A percentile compares a stretch with the other conserved stretches of the same genome.
Conservation (phyloP, 345 rosid genomes). For the Trapa incisa region DNA sequence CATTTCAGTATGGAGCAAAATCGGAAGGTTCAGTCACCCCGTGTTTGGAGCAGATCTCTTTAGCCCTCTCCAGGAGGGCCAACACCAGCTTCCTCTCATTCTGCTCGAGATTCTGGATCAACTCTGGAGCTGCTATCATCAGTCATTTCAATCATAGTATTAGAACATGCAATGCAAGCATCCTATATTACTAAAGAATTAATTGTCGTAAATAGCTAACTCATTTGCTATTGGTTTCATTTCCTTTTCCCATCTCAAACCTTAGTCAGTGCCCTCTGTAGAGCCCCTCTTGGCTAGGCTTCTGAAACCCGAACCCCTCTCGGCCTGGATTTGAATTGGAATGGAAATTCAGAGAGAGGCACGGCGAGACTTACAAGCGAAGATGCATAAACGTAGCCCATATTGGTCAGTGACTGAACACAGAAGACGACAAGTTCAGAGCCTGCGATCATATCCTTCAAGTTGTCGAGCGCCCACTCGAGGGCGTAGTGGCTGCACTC, state of each 20-base stretch:
- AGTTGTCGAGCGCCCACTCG: conserved; percentile 40
- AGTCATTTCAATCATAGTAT: background rate
- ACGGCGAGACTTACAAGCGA: conserved; percentile 35
- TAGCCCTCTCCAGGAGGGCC: conserved; percentile 15
- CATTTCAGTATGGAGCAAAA: background rate
- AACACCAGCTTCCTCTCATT: conserved; percentile 29
- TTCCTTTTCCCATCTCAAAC: background rate
- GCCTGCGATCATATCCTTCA: conserved; percentile 23
- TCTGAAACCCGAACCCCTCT: no score
- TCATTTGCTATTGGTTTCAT: background rate
- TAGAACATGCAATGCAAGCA: background rate
- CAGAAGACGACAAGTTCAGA: conserved; percentile 49
- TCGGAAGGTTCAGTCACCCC: conserved; percentile 5
- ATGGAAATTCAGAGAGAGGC: background rate
- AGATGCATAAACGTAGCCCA: conserved; percentile 40
- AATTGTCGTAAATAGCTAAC: background rate
- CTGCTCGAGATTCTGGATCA: conserved; percentile 33
- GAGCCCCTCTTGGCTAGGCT: background rate
- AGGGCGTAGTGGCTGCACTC: conserved; percentile 61
- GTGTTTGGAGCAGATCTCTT: conserved; percentile 9
- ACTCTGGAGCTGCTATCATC: conserved; percentile 34
- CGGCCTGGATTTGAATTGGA: no score
- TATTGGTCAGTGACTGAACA: conserved; percentile 30
- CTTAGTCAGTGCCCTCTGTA: background rate
- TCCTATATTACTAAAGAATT: background rate